These are phyloP conservation scores for Aureobasidium musti DNA, from an alignment of 2,329 filamentous ascomycete species.

Conservation along the genomic window DNA sequence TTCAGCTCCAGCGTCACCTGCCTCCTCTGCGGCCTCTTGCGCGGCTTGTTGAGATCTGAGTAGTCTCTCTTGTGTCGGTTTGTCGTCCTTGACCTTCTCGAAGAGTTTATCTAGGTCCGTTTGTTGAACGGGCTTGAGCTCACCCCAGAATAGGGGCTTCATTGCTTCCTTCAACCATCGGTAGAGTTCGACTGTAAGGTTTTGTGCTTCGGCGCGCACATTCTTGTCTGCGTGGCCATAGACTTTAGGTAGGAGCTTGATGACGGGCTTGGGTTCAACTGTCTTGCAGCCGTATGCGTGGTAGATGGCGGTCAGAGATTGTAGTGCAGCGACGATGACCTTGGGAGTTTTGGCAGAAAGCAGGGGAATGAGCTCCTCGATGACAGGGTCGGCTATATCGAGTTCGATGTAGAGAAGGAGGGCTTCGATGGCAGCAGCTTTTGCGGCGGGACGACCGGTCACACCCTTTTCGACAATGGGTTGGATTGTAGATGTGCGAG, in stretches of 20 bases:
- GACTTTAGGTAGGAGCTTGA: slow-evolving; percentile 84
- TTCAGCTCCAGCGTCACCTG: slow-evolving; percentile 55
- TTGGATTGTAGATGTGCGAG: slow-evolving; percentile 71
- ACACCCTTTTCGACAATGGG: slow-evolving; percentile 91
- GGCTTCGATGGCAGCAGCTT: slow-evolving; percentile 82
- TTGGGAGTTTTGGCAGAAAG: slow-evolving; percentile 90
- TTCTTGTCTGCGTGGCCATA: slow-evolving; percentile 99
- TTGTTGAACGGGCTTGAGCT: slow-evolving; percentile 94
- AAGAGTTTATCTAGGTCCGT: slow-evolving; percentile 91
- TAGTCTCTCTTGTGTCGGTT: slow-evolving; percentile 87
- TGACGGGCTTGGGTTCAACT: slow-evolving; percentile 85
- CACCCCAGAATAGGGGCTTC: slow-evolving; percentile 96
- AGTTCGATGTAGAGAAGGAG: slow-evolving; percentile 87
- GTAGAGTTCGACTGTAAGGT: slow-evolving; percentile 90
- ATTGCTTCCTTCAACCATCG: slow-evolving; percentile 96
- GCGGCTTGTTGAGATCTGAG: slow-evolving; percentile 87
- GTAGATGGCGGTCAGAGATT: slow-evolving; percentile 78
- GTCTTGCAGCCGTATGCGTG: slow-evolving; percentile 95
- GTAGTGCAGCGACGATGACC: slow-evolving; percentile 73
- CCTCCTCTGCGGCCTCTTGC: slow-evolving; percentile 65
- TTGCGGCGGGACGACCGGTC: slow-evolving; percentile 84
- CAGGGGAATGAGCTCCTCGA: slow-evolving; percentile 85
- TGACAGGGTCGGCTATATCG: slow-evolving; percentile 78
- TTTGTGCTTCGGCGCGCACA: slow-evolving; percentile 89
- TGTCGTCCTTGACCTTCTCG: slow-evolving; percentile 86